Conservation (phyloP, 2,329 filamentous ascomycete species). For the Aspergillus uvarum region DNA sequence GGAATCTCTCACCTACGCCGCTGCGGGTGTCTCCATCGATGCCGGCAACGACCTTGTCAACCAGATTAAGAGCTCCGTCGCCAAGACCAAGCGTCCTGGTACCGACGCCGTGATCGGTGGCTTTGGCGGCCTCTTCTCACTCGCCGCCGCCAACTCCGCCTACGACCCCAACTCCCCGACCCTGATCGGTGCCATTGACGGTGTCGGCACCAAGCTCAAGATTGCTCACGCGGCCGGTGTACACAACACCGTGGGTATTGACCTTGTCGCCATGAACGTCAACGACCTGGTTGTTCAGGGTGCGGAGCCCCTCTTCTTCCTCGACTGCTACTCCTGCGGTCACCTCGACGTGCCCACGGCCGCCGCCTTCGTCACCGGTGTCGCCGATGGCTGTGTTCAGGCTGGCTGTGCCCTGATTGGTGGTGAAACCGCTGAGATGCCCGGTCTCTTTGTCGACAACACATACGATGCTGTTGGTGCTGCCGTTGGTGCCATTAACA, state of each 20-base stretch:
- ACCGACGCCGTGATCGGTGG: slow-evolving; percentile 93
- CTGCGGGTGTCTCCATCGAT: slow-evolving; percentile 91
- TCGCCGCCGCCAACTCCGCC: slow-evolving; percentile 65
- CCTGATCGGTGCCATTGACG: slow-evolving; percentile 91
- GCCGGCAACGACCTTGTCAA: slow-evolving; percentile 90
- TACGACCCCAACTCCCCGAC: slow-evolving; percentile 75
- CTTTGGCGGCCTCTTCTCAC: slow-evolving; percentile 84
- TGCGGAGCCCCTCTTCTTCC: slow-evolving; percentile 90
- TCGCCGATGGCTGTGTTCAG: slow-evolving; percentile 81
- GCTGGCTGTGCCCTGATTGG: slow-evolving; percentile 90
- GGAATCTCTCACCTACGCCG: slow-evolving; percentile 75
- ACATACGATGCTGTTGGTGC: slow-evolving; percentile 93
- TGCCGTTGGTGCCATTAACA: slow-evolving; percentile 77
- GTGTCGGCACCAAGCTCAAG: slow-evolving; percentile 95
- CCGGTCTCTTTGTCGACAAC: slow-evolving; percentile 82
- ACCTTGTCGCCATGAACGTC: slow-evolving; percentile 98
- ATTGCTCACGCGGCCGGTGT: slow-evolving; percentile 87
- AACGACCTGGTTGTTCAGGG: slow-evolving; percentile 97
- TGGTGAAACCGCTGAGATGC: slow-evolving; percentile 98
- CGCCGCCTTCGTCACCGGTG: slow-evolving; percentile 84
- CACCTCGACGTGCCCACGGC: slow-evolving; percentile 76
- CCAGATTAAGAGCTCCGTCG: slow-evolving; percentile 87
- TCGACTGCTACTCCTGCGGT: slow-evolving; percentile 96
- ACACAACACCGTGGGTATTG: slow-evolving; percentile 93
- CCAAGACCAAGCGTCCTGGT: slow-evolving; percentile 77